A percentile compares a stretch with the other conserved stretches of the same genome.
Conservation (phyloP, 306 rosid species). For the Citrullus amarus region DNA sequence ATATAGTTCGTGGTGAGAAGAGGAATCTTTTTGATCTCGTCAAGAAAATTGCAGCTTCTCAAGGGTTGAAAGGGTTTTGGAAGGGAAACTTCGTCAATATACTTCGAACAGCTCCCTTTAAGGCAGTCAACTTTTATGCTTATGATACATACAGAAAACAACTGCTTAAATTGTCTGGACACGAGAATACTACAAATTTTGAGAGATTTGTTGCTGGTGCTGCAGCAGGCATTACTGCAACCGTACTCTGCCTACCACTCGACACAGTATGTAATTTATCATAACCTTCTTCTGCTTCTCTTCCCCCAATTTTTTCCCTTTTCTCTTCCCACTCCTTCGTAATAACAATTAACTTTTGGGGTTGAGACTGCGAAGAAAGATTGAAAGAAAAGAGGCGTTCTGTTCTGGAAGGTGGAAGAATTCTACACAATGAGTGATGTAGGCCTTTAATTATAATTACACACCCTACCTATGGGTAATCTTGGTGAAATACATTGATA, state of each 20-base stretch:
- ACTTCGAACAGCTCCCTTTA: conserved; percentile 94
- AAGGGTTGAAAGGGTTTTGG: conserved; percentile 95
- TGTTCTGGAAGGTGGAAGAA: not conserved
- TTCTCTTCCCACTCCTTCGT: no score
- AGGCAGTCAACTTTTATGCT: conserved; percentile 85
- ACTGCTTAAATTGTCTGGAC: conserved; percentile 52
- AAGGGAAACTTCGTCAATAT: conserved; percentile 81
- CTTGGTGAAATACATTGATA: not conserved
- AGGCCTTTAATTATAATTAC: not conserved
- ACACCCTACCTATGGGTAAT: not conserved
- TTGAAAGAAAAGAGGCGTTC: not conserved
- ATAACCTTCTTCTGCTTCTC: not conserved
- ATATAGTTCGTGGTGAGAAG: conserved; percentile 78
- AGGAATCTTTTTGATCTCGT: conserved; percentile 52
- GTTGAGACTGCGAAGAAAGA: not conserved
- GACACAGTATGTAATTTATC: conserved; percentile 61
- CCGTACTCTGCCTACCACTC: conserved; percentile 76
- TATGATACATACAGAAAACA: conserved; percentile 87
- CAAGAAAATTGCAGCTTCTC: conserved; percentile 52
- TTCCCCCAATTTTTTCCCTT: not conserved
- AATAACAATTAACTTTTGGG: not conserved
- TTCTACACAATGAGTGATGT: not conserved
- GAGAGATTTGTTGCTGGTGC: conserved; percentile 98
- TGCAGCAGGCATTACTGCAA: conserved; percentile 85
- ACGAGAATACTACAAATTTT: conserved; percentile 64